These are phyloP conservation scores for Hygrophila difformis DNA, from an alignment of 257 asterid species.

Conservation along the genomic window DNA sequence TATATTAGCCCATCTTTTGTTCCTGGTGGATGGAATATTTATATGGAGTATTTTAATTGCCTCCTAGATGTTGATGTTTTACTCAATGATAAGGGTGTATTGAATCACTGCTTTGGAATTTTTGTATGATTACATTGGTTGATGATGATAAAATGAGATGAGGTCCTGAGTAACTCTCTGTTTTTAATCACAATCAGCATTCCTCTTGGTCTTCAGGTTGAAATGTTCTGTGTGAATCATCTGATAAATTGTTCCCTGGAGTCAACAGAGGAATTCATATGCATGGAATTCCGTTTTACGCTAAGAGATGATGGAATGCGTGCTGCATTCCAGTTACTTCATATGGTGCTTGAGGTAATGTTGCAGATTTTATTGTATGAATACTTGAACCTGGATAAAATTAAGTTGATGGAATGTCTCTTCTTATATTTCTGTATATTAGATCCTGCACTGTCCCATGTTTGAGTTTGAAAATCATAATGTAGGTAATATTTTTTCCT, in stretches of 20 bases:
- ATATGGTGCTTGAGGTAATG: constrained; percentile 97
- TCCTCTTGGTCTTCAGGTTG: constrained; percentile 52
- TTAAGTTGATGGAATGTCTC: neutral
- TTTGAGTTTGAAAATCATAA: too few relatives aligned
- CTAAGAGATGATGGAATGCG: constrained; percentile 94
- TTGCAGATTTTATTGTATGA: constrained; percentile 1
- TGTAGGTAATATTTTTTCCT: too few relatives aligned
- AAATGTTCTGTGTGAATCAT: constrained; percentile 95
- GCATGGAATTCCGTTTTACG: constrained; percentile 98
- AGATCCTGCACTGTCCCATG: constrained; percentile 12
- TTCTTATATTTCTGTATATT: too few relatives aligned
- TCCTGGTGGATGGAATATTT: neutral
- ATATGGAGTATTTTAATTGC: too few relatives aligned
- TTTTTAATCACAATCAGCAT: constrained; percentile 2
- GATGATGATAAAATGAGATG: neutral
- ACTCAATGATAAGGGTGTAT: too few relatives aligned
- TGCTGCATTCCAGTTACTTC: constrained; percentile 99
- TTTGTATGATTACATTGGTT: neutral
- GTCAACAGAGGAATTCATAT: constrained; percentile 96
- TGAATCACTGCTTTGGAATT: too few relatives aligned
- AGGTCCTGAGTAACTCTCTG: too few relatives aligned
- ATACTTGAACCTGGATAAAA: neutral
- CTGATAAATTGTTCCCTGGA: constrained; percentile 95
- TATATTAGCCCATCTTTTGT: neutral
- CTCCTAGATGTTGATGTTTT: too few relatives aligned